Percentiles rank a stretch among this genome's conserved stretches.
Conservation (phyloP, 106 monocot species). For the Xerophyta viscosa region DNA sequence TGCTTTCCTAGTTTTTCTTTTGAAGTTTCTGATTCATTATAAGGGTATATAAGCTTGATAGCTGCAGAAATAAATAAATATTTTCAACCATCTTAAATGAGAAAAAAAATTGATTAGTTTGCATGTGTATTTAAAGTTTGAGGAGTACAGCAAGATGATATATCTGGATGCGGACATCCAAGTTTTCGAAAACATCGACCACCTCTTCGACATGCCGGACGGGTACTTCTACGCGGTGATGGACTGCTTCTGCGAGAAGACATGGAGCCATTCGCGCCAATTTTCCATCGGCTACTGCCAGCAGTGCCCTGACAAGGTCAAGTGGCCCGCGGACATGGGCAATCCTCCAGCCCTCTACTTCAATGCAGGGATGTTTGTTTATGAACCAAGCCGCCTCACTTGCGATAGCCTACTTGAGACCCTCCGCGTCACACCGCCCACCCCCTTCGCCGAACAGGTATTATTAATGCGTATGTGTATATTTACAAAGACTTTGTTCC, state of each 20-base stretch:
- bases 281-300: slow-evolving; percentile 69
- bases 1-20: too few relatives aligned
- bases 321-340: slow-evolving; percentile 50
- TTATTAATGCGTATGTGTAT: too few relatives aligned
- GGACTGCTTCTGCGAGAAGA: slow-evolving; percentile 92
- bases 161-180: slow-evolving; percentile 89
- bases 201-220: slow-evolving; percentile 49
- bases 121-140: slow-evolving; percentile 34
- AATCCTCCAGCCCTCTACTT: slow-evolving; percentile 70
- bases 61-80: too few relatives aligned
- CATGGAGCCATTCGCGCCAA: slow-evolving; percentile 67
- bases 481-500: too few relatives aligned
- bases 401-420: slow-evolving; percentile 25
- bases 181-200: slow-evolving; percentile 73
- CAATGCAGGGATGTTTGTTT: slow-evolving; percentile 87
- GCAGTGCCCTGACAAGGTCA: slow-evolving; percentile 52
- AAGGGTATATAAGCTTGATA: too few relatives aligned
- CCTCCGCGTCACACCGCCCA: slow-evolving; percentile 34
- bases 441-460: slow-evolving; percentile 78
- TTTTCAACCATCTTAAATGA: too few relatives aligned
- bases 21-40: too few relatives aligned
- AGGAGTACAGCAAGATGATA: slow-evolving; percentile 69
- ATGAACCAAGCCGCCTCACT: slow-evolving; percentile 51
- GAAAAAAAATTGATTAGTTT: too few relatives aligned
- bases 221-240: slow-evolving; percentile 67